A percentile compares a stretch with the other conserved stretches of the same genome.
These are phyloP conservation scores for Calophaca sinica DNA, from an alignment of 306 rosid species.

Conservation along the genomic window DNA sequence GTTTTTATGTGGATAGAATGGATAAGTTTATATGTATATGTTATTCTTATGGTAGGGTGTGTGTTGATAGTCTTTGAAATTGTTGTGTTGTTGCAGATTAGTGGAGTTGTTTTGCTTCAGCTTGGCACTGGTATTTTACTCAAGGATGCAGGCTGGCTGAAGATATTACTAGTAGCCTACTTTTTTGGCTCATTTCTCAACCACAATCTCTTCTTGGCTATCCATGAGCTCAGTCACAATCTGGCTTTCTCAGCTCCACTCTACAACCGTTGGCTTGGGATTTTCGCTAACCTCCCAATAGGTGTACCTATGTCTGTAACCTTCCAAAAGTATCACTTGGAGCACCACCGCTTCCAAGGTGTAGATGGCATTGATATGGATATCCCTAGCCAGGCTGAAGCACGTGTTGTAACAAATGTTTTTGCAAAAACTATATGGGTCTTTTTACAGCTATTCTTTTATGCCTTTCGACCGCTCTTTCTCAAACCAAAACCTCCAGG, in stretches of 20 bases:
- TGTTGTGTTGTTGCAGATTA: slow-evolving; percentile 64
- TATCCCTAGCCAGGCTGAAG: slow-evolving; percentile 80
- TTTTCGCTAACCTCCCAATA: slow-evolving; percentile 92
- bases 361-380: slow-evolving; percentile 96
- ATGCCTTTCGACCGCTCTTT: slow-evolving; percentile 80
- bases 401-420: slow-evolving; percentile 67
- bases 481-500: slow-evolving; percentile 96
- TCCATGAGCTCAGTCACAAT: slow-evolving; percentile 97
- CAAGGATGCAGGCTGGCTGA: slow-evolving; percentile 74
- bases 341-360: slow-evolving; percentile 93
- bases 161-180: slow-evolving; percentile 79
- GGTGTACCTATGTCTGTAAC: slow-evolving; percentile 97
- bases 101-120: slow-evolving; percentile 77
- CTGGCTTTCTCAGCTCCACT: slow-evolving; percentile 88
- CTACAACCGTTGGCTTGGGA: slow-evolving; percentile 85
- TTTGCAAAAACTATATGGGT: slow-evolving; percentile 76
- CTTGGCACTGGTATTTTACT: slow-evolving; percentile 76
- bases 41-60: neutral
- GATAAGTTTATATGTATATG: neutral
- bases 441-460: slow-evolving; percentile 86
- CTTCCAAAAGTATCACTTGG: slow-evolving; percentile 93
- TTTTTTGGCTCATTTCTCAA: slow-evolving; percentile 94
- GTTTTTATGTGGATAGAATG: slow-evolving; percentile 17
- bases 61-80: slow-evolving; percentile 38
- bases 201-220: slow-evolving; percentile 94